A percentile compares a stretch with the other conserved stretches of the same genome.
Evolutionary conservation across 164 flowering plant species (phyloP).

Genomic region (Vitis riparia): DNA sequence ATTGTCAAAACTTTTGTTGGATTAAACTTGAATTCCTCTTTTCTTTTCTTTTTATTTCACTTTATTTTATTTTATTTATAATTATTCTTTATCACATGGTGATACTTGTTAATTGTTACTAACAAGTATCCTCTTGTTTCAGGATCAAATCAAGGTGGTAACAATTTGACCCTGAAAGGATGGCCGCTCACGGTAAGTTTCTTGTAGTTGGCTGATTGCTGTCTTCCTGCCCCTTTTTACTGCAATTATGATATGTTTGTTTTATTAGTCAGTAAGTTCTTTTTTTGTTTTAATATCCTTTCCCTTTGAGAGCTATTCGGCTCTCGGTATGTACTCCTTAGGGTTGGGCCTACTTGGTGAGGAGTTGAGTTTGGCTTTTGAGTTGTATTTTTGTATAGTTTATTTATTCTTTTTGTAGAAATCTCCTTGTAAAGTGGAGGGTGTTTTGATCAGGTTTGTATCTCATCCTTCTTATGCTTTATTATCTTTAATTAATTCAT

Average conservation of each 20-base stretch:
- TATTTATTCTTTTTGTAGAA: no score
- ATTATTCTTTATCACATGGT: neutral
- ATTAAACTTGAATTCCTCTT: neutral
- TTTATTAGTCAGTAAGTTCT: neutral
- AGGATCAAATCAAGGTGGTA: constrained; percentile 93
- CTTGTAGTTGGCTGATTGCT: neutral
- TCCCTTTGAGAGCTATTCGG: no score
- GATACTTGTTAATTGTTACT: neutral
- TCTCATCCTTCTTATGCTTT: no score
- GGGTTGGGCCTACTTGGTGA: no score
- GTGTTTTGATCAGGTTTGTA: no score
- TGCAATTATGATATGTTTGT: neutral
- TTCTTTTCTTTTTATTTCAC: neutral
- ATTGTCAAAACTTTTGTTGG: neutral
- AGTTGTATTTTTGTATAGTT: no score
- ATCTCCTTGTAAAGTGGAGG: no score
- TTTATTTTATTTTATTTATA: neutral
- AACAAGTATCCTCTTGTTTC: constrained; percentile 20
- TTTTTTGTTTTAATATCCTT: neutral
- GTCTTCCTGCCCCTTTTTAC: neutral
- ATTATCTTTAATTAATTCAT: no score
- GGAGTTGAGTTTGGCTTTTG: no score
- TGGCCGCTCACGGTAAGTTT: constrained; percentile 93
- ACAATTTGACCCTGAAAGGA: constrained; percentile 92
- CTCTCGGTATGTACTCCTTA: no score